A percentile compares a stretch with the other conserved stretches of the same genome.
Evolutionary conservation across 257 asterid genomes (phyloP).

Genomic region (Henckelia pumila): DNA sequence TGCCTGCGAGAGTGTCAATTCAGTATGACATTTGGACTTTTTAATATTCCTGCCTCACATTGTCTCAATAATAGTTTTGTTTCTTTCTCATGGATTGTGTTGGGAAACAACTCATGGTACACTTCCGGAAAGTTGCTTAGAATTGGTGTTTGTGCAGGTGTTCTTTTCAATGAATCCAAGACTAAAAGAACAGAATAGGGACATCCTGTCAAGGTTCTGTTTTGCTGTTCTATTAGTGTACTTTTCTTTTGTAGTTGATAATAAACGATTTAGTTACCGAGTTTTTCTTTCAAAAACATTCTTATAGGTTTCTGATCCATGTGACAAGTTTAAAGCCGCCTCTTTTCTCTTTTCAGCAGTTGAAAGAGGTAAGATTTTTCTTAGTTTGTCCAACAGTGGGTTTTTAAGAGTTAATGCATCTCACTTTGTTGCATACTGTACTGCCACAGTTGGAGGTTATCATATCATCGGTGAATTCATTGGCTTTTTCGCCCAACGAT

Average conservation of each 20-base stretch:
- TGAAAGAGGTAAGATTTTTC: constrained; percentile 59
- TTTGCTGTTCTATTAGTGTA: constrained; percentile 7
- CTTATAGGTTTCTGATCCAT: constrained; percentile 58
- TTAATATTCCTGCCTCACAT: constrained; percentile 2
- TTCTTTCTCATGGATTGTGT: neutral
- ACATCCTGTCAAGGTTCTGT: constrained; percentile 51
- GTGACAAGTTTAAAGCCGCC: constrained; percentile 53
- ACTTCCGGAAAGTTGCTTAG: constrained; percentile 22
- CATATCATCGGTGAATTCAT: constrained; percentile 37
- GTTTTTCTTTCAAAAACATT: constrained; percentile 22
- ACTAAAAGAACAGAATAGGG: constrained; percentile 51
- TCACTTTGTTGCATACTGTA: constrained; percentile 35
- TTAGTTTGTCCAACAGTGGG: neutral
- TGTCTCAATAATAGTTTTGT: neutral
- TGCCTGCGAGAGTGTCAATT: constrained; percentile 44
- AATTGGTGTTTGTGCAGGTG: constrained; percentile 55
- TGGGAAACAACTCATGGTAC: neutral
- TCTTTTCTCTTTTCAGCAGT: constrained; percentile 59
- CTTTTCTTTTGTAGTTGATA: constrained; percentile 15
- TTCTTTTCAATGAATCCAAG: constrained; percentile 53
- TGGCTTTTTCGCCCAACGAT: constrained; percentile 30
- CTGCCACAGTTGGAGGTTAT: constrained; percentile 61
- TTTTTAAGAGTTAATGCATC: constrained; percentile 23
- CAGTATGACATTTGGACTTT: constrained; percentile 46
- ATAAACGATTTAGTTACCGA: constrained; percentile 14